Conservation (phyloP, 2,329 filamentous ascomycete genomes). For the Claviceps spartinae region DNA sequence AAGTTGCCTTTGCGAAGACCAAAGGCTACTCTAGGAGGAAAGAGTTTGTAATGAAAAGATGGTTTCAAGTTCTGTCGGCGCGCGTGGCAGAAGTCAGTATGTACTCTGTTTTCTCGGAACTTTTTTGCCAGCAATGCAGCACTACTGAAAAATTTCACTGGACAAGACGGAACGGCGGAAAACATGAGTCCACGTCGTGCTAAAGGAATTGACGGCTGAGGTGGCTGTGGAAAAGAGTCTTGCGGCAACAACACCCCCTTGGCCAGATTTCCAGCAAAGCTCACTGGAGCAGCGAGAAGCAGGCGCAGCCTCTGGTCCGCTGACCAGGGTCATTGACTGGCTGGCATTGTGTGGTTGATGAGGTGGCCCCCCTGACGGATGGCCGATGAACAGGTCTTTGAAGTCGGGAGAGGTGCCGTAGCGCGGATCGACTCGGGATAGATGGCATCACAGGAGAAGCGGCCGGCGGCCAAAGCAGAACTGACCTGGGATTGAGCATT, state of each 20-base stretch:
- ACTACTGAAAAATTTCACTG: not conserved
- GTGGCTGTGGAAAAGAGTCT: not conserved
- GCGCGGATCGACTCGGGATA: slow-evolving; percentile 1
- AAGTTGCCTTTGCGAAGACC: slow-evolving; percentile 51
- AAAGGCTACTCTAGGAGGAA: slow-evolving; percentile 37
- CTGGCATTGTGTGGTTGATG: not conserved
- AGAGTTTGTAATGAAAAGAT: not conserved
- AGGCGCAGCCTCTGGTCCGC: not conserved
- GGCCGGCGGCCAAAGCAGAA: slow-evolving; percentile 6
- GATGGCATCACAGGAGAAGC: slow-evolving; percentile 4
- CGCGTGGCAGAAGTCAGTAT: not conserved
- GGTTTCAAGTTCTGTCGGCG: not conserved
- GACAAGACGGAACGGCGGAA: too few species aligned
- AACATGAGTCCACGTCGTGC: too few species aligned
- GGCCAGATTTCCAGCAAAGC: not conserved
- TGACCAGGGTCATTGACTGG: not conserved
- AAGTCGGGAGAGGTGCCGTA: slow-evolving; percentile 4
- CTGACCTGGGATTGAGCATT: slow-evolving; percentile 4
- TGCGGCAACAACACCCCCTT: not conserved
- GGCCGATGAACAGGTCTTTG: slow-evolving; percentile 6
- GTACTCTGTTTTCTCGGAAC: not conserved
- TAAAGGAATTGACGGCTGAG: not conserved
- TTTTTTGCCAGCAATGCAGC: not conserved
- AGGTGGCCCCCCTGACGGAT: slow-evolving; percentile 6
- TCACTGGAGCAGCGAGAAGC: slow-evolving; percentile 1